These are phyloP conservation scores for Neofusicoccum cordaticola DNA, from an alignment of 2,329 filamentous ascomycete species.

Conservation along the genomic window DNA sequence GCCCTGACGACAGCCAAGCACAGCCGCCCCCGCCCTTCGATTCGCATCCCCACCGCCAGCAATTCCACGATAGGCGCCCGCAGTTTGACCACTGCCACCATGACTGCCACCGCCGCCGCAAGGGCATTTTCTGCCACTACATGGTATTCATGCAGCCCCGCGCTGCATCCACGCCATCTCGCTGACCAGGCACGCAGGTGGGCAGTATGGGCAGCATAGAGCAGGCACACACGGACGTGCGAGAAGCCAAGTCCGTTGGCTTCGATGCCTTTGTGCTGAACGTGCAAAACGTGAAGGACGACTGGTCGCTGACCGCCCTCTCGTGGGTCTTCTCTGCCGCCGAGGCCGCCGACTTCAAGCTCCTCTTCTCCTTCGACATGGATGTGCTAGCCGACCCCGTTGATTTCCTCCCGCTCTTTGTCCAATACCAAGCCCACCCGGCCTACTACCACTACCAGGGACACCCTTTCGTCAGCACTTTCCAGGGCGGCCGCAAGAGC, in stretches of 20 bases:
- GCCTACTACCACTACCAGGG: slow-evolving; percentile 31
- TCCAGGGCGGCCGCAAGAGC: slow-evolving; percentile 27
- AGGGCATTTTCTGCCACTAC: slow-evolving; percentile 13
- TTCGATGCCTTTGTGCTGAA: slow-evolving; percentile 16
- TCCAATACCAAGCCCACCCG: slow-evolving; percentile 22
- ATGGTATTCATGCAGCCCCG: background rate
- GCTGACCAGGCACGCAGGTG: background rate
- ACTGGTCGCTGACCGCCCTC: slow-evolving; percentile 30
- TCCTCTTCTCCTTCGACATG: slow-evolving; percentile 41
- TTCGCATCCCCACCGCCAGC: background rate
- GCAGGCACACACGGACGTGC: slow-evolving; percentile 23
- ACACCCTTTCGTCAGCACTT: slow-evolving; percentile 34
- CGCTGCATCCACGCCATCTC: background rate
- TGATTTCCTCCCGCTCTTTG: slow-evolving; percentile 28
- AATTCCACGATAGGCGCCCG: background rate
- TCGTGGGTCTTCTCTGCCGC: slow-evolving; percentile 31
- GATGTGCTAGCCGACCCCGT: slow-evolving; percentile 23
- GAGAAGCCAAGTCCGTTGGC: slow-evolving; percentile 28
- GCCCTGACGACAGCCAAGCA: background rate
- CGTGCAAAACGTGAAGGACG: slow-evolving; percentile 23
- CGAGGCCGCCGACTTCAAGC: slow-evolving; percentile 28
- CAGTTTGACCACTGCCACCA: slow-evolving; percentile 1
- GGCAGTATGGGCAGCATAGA: slow-evolving; percentile 15
- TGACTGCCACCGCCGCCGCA: slow-evolving; percentile 6
- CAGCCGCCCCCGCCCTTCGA: background rate